phyloP scores from a whole-genome alignment of 2,329 filamentous ascomycete genomes.

The Nothomitra cinnamomea region DNA sequence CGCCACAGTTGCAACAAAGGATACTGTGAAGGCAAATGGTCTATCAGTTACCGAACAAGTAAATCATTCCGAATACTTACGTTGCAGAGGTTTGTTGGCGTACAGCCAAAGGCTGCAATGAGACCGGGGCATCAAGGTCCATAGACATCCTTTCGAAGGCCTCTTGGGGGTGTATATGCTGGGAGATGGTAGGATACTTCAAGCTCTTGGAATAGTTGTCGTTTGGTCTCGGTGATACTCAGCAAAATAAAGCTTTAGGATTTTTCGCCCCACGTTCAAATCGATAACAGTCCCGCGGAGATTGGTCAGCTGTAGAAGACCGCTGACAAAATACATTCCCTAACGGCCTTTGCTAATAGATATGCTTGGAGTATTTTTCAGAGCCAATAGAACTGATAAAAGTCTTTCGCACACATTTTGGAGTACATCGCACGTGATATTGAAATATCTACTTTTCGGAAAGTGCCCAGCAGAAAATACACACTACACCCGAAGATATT shows the following conservation, averaged over 20 bases:
- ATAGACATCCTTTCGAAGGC: slow-evolving; percentile 31
- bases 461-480: not conserved
- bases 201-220: not conserved
- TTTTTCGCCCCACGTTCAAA: not conserved
- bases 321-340: not conserved
- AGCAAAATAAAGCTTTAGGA: not conserved
- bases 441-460: not conserved
- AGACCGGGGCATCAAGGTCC: slow-evolving; percentile 39
- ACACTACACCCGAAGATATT: not conserved
- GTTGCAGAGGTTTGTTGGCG: slow-evolving; percentile 32
- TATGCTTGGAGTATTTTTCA: no score
- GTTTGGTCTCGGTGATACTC: no score
- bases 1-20: slow-evolving; percentile 94
- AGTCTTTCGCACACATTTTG: no score
- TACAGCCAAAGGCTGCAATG: slow-evolving; percentile 21
- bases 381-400: no score
- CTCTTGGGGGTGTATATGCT: not conserved
- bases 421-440: not conserved
- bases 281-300: not conserved
- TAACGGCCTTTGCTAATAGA: no score
- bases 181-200: not conserved
- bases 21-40: slow-evolving; percentile 38
- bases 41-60: slow-evolving; percentile 8
- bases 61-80: slow-evolving; percentile 22
- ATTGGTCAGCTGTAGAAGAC: not conserved